Base-by-base conservation (phyloP, 2,329 filamentous ascomycete species). In the Dendrostoma leiphaemia region DNA sequence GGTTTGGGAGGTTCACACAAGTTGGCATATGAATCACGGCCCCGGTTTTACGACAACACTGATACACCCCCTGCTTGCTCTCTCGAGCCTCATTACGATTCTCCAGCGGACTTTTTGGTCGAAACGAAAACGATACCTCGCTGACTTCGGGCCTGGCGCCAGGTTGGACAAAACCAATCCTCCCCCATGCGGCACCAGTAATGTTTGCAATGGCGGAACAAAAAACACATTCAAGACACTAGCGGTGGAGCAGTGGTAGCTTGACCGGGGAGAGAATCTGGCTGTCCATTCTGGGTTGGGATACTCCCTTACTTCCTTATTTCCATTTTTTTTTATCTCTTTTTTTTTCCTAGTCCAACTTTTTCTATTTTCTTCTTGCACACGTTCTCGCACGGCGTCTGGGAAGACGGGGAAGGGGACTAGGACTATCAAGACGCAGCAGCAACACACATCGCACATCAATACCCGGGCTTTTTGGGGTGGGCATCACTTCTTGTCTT, bases 1-100 rank as follows among this genome's bases (percentile, higher is more conserved):
- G 48, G 45, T 34, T 47, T 35, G 37, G 15, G 12, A 38, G 43
- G 32, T 37, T 44, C 23, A 37, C 31, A 32, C 34, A 37, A 26
- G 19, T 48, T 58, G 52, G 44, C 41, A 52, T 43, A 55, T 24
- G 48, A 50, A 44, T 52, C 48, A 58, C 38, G 56, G 48, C 34
- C 37, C 23, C 49, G 34, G 40, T 44, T 24, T 49, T 34, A 57
- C 55, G 51, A 53, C 38, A 51, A 8, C 19, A 35, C 19, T 26
- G 24, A 49, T 37, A 54, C 31, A 54, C 31, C 35, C 37, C 48
- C 35, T 37, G 38, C 31, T 41, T 12, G 46, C 41, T 54, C 41
- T 40, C 35, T 38, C 47, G 24, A 46, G 41, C 31, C 21, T 10
- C 28, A 15, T 6, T 48, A 50, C 29, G 40, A 43, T 21, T 48